A percentile compares a stretch with the other conserved stretches of the same genome.
Evolutionary conservation across 371 early-diverging fungal genomes (phyloP).

Genomic region (Globomyces sp.): DNA sequence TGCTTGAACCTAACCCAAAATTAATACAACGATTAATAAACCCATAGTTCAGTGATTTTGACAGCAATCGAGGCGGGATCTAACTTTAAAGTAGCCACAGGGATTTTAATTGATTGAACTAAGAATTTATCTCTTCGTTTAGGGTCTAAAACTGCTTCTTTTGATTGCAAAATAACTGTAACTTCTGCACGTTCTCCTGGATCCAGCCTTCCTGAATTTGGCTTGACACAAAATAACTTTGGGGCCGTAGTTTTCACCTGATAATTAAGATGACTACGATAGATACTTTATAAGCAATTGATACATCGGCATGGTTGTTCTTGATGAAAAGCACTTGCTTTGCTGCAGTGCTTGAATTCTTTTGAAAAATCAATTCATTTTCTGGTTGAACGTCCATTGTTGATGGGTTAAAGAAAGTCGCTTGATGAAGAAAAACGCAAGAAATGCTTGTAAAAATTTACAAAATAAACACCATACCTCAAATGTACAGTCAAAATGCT

Average conservation of each 20-base stretch:
- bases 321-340: constrained; percentile 56
- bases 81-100: constrained; percentile 24
- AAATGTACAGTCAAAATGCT: too few species aligned
- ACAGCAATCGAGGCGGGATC: constrained; percentile 29
- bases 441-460: too few species aligned
- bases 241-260: constrained; percentile 99
- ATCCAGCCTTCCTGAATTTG: constrained; percentile 87
- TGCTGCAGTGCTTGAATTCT: constrained; percentile 5
- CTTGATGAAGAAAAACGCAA: neutral
- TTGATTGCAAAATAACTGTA: constrained; percentile 86
- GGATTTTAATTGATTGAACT: constrained; percentile 80
- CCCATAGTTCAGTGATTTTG: constrained; percentile 42
- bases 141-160: constrained; percentile 71
- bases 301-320: constrained; percentile 62
- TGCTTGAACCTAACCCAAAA: constrained; percentile 22
- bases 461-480: too few species aligned
- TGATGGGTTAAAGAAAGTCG: neutral
- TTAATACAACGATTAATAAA: too few species aligned
- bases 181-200: constrained; percentile 72
- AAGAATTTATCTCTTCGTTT: constrained; percentile 94
- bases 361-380: constrained; percentile 5
- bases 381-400: constrained; percentile 13
- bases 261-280: constrained; percentile 55
- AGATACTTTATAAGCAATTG: constrained; percentile 19
- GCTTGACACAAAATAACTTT: constrained; percentile 93